These are phyloP conservation scores for Diutina mesorugosa DNA, from an alignment of 1,139 yeast genomes.

Conservation along the genomic window DNA sequence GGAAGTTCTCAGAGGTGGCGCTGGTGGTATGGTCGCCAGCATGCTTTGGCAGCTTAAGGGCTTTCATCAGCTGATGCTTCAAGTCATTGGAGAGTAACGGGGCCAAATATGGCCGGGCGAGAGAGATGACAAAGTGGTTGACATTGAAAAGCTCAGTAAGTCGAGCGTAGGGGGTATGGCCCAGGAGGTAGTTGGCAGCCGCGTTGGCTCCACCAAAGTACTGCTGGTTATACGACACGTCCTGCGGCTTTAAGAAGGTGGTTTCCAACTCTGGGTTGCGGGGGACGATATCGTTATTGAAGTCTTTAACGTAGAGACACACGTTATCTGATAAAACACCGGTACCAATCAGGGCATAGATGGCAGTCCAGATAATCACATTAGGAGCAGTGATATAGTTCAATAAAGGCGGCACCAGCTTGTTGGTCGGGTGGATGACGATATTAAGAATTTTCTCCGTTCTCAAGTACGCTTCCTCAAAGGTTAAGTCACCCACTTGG, in stretches of 20 bases:
- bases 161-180: slow-evolving; percentile 65
- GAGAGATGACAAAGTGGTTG: slow-evolving; percentile 77
- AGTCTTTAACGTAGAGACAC: slow-evolving; percentile 57
- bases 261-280: slow-evolving; percentile 20
- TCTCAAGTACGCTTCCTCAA: slow-evolving; percentile 83
- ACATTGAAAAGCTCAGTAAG: slow-evolving; percentile 88
- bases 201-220: slow-evolving; percentile 16
- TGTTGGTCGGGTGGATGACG: slow-evolving; percentile 77
- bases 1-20: neutral
- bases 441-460: slow-evolving; percentile 79
- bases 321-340: slow-evolving; percentile 52
- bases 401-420: slow-evolving; percentile 58
- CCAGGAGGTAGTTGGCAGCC: slow-evolving; percentile 10
- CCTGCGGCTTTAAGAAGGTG: slow-evolving; percentile 31
- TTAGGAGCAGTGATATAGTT: slow-evolving; percentile 93
- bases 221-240: slow-evolving; percentile 30
- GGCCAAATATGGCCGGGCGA: slow-evolving; percentile 88
- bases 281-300: slow-evolving; percentile 42
- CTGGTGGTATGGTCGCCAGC: neutral
- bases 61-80: slow-evolving; percentile 34
- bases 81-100: slow-evolving; percentile 78
- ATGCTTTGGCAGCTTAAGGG: neutral
- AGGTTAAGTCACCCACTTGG: slow-evolving; percentile 74
- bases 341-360: slow-evolving; percentile 60
- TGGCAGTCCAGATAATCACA: slow-evolving; percentile 81